Evolutionary conservation across 805 yeast genomes (phyloP).

Genomic region (Torulaspora delbrueckii): DNA sequence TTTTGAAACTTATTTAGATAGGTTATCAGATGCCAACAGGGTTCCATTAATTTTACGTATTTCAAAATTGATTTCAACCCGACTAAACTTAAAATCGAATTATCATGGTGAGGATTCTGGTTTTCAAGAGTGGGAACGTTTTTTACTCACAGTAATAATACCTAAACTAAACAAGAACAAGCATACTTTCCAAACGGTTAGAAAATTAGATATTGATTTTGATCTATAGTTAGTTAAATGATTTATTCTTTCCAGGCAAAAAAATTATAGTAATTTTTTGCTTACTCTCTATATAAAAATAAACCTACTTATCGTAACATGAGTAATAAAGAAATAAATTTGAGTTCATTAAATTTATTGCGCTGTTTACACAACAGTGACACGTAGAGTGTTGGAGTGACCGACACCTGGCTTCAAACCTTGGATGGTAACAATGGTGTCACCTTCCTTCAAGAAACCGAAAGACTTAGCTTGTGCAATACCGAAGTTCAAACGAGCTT

Average conservation of each 20-base stretch:
- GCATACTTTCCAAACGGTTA: constrained; percentile 22
- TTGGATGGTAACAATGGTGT: constrained; percentile 88
- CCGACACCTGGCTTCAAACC: constrained; percentile 99
- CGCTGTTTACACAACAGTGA: constrained; percentile 59
- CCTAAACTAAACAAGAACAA: constrained; percentile 27
- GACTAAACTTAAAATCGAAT: constrained; percentile 17
- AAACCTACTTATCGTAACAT: constrained; percentile 7
- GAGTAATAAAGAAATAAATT: constrained; percentile 3
- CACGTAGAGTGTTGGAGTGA: constrained; percentile 97
- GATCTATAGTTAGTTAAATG: constrained; percentile 12
- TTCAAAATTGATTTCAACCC: constrained; percentile 21
- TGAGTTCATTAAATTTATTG: constrained; percentile 7
- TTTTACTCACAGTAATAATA: constrained; percentile 22
- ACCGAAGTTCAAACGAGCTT: constrained; percentile 90
- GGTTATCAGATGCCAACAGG: constrained; percentile 28
- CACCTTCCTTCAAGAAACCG: constrained; percentile 83
- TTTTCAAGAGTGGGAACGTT: constrained; percentile 32
- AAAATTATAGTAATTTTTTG: neutral
- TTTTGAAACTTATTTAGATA: constrained; percentile 35
- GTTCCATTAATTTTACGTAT: constrained; percentile 25
- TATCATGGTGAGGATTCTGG: constrained; percentile 13
- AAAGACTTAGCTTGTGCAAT: constrained; percentile 81
- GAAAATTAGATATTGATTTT: constrained; percentile 24
- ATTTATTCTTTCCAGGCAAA: neutral
- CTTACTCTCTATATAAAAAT: constrained; percentile 10